A percentile compares a stretch with the other conserved stretches of the same genome.
phyloP scores from a whole-genome alignment of 768 basidiomycete genomes.

The Tephrocybe sp. region DNA sequence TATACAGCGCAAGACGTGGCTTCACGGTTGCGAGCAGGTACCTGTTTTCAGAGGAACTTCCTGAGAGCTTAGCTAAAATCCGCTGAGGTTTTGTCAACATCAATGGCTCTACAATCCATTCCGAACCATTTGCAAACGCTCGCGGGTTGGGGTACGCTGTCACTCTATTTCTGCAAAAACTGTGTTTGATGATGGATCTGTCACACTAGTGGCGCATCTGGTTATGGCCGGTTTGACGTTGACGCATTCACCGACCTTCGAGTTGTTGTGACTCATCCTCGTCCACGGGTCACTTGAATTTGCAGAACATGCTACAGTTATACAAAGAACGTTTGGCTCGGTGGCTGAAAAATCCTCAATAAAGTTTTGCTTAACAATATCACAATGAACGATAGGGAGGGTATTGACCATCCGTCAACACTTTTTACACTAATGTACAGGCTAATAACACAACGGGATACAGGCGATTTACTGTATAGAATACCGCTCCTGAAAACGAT shows the following conservation, averaged over 20 bases:
- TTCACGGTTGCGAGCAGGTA: slow-evolving; percentile 46
- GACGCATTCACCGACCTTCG: slow-evolving; percentile 50
- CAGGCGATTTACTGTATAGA: slow-evolving; percentile 16
- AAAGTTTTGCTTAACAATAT: too few relatives aligned
- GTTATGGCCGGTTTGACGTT: slow-evolving; percentile 53
- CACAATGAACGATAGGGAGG: too few relatives aligned
- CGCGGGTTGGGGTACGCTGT: slow-evolving; percentile 46
- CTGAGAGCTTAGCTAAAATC: too few relatives aligned
- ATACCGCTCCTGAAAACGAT: slow-evolving; percentile 1
- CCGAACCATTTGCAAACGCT: slow-evolving; percentile 36
- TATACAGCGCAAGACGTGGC: slow-evolving; percentile 45
- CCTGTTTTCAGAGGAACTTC: slow-evolving; percentile 2
- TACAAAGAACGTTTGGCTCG: too few relatives aligned
- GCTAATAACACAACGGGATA: not conserved
- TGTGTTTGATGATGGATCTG: not conserved
- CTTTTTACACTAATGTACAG: not conserved
- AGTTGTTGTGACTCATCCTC: slow-evolving; percentile 41
- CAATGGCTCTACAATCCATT: slow-evolving; percentile 53
- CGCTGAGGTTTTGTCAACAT: slow-evolving; percentile 49
- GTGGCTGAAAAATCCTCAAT: too few relatives aligned
- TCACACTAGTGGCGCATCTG: slow-evolving; percentile 44
- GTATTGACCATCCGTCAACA: too few relatives aligned
- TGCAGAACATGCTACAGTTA: too few relatives aligned
- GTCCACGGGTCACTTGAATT: slow-evolving; percentile 1
- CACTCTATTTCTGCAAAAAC: not conserved